A percentile compares a stretch with the other conserved stretches of the same genome.
These are phyloP conservation scores for Nothopassalora personata DNA, from an alignment of 2,329 filamentous ascomycete genomes.

Conservation along the genomic window DNA sequence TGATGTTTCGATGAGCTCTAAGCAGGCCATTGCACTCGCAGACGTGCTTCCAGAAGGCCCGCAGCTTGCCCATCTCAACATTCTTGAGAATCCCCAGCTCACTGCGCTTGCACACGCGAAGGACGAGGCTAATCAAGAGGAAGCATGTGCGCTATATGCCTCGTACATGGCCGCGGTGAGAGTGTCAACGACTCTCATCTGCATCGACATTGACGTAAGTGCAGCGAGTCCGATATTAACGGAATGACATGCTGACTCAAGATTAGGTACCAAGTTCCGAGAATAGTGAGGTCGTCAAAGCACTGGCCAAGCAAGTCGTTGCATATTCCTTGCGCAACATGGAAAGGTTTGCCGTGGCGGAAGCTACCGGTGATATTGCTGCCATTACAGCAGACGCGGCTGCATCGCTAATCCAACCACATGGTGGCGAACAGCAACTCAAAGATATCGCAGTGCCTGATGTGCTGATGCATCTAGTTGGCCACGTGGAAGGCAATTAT, in stretches of 20 bases:
- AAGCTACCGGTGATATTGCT: slow-evolving; percentile 41
- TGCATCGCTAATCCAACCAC: slow-evolving; percentile 38
- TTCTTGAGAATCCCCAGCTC: slow-evolving; percentile 75
- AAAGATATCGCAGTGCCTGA: slow-evolving; percentile 65
- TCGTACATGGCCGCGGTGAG: slow-evolving; percentile 83
- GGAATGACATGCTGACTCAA: background rate
- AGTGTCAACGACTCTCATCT: slow-evolving; percentile 76
- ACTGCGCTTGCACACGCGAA: slow-evolving; percentile 66
- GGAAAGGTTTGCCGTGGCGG: slow-evolving; percentile 67
- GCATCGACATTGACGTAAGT: slow-evolving; percentile 75
- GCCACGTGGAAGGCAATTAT: slow-evolving; percentile 54
- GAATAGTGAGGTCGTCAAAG: slow-evolving; percentile 86
- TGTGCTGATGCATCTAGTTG: slow-evolving; percentile 80
- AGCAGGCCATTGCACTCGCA: slow-evolving; percentile 84
- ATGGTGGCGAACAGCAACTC: slow-evolving; percentile 46
- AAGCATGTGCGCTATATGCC: slow-evolving; percentile 88
- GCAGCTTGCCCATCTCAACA: slow-evolving; percentile 76
- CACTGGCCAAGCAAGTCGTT: slow-evolving; percentile 87
- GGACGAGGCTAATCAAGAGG: slow-evolving; percentile 77
- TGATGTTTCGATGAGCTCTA: slow-evolving; percentile 76
- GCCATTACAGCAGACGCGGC: slow-evolving; percentile 41
- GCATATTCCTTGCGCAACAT: slow-evolving; percentile 91
- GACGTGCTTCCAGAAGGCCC: slow-evolving; percentile 83
- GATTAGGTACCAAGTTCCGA: slow-evolving; percentile 61
- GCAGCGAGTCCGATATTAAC: background rate